Base-by-base conservation (phyloP, 805 yeast genomes). In the Wickerhamiella australiensis region DNA sequence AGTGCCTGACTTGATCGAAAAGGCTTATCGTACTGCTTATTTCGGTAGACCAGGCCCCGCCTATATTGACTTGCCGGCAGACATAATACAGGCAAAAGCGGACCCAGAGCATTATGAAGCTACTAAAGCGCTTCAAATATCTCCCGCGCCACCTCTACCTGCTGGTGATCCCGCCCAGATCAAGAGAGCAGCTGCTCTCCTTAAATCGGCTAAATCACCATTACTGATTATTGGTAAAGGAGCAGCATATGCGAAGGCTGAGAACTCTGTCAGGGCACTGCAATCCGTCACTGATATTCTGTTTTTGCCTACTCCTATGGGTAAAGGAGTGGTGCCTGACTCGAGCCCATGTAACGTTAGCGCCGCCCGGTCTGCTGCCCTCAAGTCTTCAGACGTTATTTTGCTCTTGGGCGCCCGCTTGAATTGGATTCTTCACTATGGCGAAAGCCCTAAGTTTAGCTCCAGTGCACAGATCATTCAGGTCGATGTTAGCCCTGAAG, bases 231-330 rank as follows among this genome's bases (percentile, higher is more conserved):
- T 82, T 9, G 88, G 88, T 3, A 81, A 81, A 62, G 86, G 86
- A 2, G 74, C 81, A 2, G 74, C 81, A 0, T 69, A 73, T 51
- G 65, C 68, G 1, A 61, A 62, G 33, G 72, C 77, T 0, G 71
- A 74, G 5, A 42, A 27, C 1, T 58, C 61, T 2, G 52, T 80
- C 7, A 61, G 73, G 1, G 36, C 54, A 0, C 68, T 81, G 46
- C 69, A 80, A 17, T 47, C 59, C 5, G 33, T 48, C 1, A 73
- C 76, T 47, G 57, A 65, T 8, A 46, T 80, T 1, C 76, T 82
- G 0, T 81, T 81, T 55, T 58, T 81, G 45, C 85, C 87, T 8
- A 80, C 87, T 0, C 86, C 88, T 2, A 81, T 81, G 88, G 88
- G 83, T 0, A 81, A 81, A 61, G 88, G 88, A 8, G 76, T 80